phyloP scores from a whole-genome alignment of 805 yeast species.

The Metschnikowia kunwiensis region DNA sequence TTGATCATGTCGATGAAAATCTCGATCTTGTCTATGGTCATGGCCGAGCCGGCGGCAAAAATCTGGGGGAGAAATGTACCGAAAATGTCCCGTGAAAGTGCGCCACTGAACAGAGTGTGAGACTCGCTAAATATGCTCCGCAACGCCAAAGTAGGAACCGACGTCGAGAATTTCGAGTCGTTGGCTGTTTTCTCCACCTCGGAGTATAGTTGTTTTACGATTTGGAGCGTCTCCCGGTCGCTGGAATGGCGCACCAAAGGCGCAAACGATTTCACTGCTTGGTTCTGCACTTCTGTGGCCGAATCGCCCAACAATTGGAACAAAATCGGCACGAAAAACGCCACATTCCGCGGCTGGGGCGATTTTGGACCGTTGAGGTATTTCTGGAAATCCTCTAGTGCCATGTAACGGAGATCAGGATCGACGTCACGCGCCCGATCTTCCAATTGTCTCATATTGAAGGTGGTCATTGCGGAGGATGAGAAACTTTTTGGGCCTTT shows the following conservation, averaged over 20 bases:
- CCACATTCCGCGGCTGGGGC: slow-evolving; percentile 24
- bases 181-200: slow-evolving; percentile 17
- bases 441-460: slow-evolving; percentile 29
- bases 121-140: slow-evolving; percentile 39
- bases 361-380: slow-evolving; percentile 27
- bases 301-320: slow-evolving; percentile 52
- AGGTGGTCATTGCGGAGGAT: slow-evolving; percentile 5
- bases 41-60: slow-evolving; percentile 21
- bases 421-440: slow-evolving; percentile 62
- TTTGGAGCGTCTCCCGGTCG: slow-evolving; percentile 26
- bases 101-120: slow-evolving; percentile 23
- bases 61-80: slow-evolving; percentile 40
- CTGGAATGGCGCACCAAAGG: slow-evolving; percentile 42
- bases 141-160: slow-evolving; percentile 53
- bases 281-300: slow-evolving; percentile 70
- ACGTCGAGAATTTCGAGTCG: slow-evolving; percentile 37
- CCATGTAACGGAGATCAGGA: slow-evolving; percentile 84
- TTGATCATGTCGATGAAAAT: slow-evolving; percentile 54
- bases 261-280: slow-evolving; percentile 60
- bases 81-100: slow-evolving; percentile 30
- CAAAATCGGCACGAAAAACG: slow-evolving; percentile 38
- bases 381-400: slow-evolving; percentile 66
- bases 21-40: slow-evolving; percentile 58
- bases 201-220: slow-evolving; percentile 30
- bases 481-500: not conserved